Conservation (phyloP, 176 grass and related monocot species). For the Musa schizocarpa region DNA sequence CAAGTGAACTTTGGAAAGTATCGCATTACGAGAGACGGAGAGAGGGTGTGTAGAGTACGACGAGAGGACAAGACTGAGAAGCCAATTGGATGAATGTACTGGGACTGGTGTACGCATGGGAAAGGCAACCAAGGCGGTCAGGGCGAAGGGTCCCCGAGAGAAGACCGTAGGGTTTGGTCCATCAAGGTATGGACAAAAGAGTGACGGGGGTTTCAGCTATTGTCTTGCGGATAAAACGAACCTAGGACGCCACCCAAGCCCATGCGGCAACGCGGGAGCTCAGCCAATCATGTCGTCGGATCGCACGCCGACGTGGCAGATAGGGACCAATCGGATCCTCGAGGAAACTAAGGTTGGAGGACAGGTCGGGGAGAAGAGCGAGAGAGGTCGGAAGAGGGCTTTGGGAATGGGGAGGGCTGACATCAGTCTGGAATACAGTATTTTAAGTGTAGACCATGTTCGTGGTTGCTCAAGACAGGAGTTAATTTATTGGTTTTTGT, state of each 20-base stretch:
- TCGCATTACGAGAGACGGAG: background rate
- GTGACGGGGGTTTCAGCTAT: background rate
- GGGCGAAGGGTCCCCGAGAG: background rate
- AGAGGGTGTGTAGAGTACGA: background rate
- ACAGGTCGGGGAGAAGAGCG: background rate
- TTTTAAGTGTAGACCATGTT: no score
- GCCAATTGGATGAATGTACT: constrained; percentile 28
- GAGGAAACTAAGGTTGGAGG: constrained; percentile 49
- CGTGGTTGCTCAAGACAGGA: no score
- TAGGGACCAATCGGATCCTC: constrained; percentile 19
- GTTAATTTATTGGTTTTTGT: no score
- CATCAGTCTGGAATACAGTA: no score
- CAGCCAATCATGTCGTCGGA: constrained; percentile 48
- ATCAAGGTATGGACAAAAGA: background rate
- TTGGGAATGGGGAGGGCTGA: background rate
- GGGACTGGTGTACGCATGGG: background rate
- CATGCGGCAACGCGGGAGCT: background rate
- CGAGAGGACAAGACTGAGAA: background rate
- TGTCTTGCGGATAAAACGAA: background rate
- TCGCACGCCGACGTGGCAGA: constrained; percentile 21
- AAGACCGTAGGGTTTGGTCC: background rate
- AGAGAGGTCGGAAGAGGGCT: background rate
- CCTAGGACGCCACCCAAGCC: background rate
- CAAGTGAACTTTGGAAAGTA: background rate
- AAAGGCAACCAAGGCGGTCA: background rate